Evolutionary conservation across 2,329 filamentous ascomycete species (phyloP).

Genomic region (Akanthomyces uredinophilus): DNA sequence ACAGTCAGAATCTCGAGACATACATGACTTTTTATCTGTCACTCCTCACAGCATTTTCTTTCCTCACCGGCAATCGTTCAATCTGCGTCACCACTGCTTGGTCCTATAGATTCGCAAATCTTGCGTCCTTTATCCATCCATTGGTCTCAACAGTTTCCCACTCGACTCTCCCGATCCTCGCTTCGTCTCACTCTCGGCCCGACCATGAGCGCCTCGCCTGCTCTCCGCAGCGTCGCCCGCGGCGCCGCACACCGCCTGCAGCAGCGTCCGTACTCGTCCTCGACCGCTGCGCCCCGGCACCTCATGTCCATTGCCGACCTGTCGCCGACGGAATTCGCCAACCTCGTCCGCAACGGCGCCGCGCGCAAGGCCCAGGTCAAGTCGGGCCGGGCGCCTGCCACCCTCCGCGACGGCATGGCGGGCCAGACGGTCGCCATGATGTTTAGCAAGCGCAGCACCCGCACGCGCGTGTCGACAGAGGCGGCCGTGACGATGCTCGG

Average conservation of each 20-base stretch:
- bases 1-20: constrained; percentile 7
- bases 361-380: constrained; percentile 74
- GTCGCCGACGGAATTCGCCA: constrained; percentile 70
- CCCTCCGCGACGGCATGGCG: constrained; percentile 57
- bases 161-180: not conserved
- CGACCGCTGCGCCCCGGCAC: constrained; percentile 59
- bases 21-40: not conserved
- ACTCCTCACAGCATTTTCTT: not conserved
- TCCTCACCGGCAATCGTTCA: not conserved
- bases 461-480: constrained; percentile 91
- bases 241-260: constrained; percentile 4
- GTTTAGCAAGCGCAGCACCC: constrained; percentile 93
- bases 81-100: not conserved
- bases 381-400: constrained; percentile 48
- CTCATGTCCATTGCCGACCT: constrained; percentile 89
- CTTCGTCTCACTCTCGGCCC: too few species aligned
- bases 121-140: not conserved
- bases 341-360: constrained; percentile 76
- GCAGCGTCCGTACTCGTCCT: not conserved
- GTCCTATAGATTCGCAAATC: not conserved
- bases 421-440: constrained; percentile 88
- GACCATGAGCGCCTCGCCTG: constrained; percentile 6
- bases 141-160: not conserved
- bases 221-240: constrained; percentile 1
- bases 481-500: constrained; percentile 83